Base-by-base conservation (phyloP, 1,139 yeast genomes). In the Suhomyces kunorum region DNA sequence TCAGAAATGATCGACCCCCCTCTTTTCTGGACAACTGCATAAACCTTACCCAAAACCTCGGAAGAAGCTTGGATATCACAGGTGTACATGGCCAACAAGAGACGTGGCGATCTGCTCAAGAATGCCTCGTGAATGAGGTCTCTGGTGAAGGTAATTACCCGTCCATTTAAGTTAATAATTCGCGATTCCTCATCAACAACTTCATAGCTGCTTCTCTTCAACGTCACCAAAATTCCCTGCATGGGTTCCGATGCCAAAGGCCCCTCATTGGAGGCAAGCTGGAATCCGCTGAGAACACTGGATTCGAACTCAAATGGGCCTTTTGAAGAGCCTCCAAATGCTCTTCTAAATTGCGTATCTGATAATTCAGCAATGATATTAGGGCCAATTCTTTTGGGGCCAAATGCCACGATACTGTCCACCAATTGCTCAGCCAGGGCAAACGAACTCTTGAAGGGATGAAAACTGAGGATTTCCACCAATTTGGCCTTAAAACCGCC, bases 21-120 rank as follows among this genome's bases (percentile, higher is more conserved):
- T 53, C 97, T 76, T 55, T 80, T 81, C 51, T 94, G 96, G 15
- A 94, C 89, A 16, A 92, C 98, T 0, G 89, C 95, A 58, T 94
- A 94, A 0, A 94, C 98, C 56, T 87, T 88, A 38, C 98, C 98
- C 37, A 94, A 71, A 0, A 89, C 97, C 50, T 94, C 98, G 0
- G 96, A 80, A 2, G 95, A 79, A 0, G 98, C 95, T 63, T 94
- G 99, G 48, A 94, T 88, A 50, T 90, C 97, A 68, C 97, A 90
- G 1, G 87, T 74, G 58, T 92, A 94, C 81, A 86, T 87, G 3
- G 98, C 98, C 53, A 94, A 75, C 76, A 86, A 81, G 38, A 94
- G 64, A 44, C 98, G 75, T 7, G 98, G 96, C 0, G 97, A 84
- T 81, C 90, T 86, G 40, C 78, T 81, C 28, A 86, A 60, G 54